phyloP scores from a whole-genome alignment of 2,329 filamentous ascomycete species.

The Epichloe festucae region DNA sequence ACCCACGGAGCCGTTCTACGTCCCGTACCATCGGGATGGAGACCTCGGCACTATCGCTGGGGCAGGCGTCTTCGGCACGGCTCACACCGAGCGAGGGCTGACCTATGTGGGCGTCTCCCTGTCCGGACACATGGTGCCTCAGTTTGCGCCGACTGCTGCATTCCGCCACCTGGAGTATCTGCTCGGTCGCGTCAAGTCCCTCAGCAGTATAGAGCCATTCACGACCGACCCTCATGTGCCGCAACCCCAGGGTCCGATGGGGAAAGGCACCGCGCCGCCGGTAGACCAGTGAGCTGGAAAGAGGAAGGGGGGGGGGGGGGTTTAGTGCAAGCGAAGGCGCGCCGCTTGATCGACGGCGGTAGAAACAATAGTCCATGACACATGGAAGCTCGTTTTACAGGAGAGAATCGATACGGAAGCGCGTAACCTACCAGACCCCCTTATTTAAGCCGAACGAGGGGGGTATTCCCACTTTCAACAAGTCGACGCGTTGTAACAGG shows the following conservation, averaged over 20 bases:
- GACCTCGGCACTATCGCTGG: slow-evolving; percentile 31
- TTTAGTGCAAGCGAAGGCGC: too few species aligned
- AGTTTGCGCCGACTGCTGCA: slow-evolving; percentile 54
- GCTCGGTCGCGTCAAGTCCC: slow-evolving; percentile 51
- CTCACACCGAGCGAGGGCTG: slow-evolving; percentile 59
- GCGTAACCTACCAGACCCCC: too few species aligned
- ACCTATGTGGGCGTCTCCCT: slow-evolving; percentile 54
- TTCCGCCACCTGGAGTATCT: slow-evolving; percentile 63
- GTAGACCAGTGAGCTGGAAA: not conserved
- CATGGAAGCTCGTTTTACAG: too few species aligned
- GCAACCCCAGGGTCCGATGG: not conserved
- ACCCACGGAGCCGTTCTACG: slow-evolving; percentile 51
- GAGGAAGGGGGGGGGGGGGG: rapidly evolving
- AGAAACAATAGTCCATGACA: too few species aligned
- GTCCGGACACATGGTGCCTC: slow-evolving; percentile 53
- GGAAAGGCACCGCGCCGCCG: not conserved
- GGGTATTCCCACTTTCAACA: too few species aligned
- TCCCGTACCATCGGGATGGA: slow-evolving; percentile 32
- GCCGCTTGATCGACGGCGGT: too few species aligned
- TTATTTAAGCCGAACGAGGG: too few species aligned
- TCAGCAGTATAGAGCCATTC: slow-evolving; percentile 17
- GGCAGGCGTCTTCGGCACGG: slow-evolving; percentile 51
- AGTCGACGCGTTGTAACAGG: too few species aligned
- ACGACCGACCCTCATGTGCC: not conserved
- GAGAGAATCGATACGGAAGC: too few species aligned